A percentile compares a stretch with the other conserved stretches of the same genome.
Evolutionary conservation across 345 rosid genomes (phyloP).

Genomic region (Populus deltoides): DNA sequence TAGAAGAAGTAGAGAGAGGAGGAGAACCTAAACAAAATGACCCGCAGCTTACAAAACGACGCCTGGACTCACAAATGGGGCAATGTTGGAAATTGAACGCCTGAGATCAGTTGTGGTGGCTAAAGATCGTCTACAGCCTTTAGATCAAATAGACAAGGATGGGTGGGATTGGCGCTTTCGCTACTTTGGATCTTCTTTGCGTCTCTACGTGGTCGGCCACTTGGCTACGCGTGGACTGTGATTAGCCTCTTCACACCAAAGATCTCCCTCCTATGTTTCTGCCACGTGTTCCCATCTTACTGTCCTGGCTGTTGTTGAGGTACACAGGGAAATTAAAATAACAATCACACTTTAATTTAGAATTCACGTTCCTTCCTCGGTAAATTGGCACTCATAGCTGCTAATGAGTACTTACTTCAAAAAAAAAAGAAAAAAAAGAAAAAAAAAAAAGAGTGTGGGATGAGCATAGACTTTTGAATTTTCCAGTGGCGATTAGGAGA

Average conservation of each 20-base stretch:
- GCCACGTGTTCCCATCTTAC: constrained; percentile 17
- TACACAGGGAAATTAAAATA: not conserved
- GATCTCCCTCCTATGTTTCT: not conserved
- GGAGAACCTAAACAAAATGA: constrained; percentile 2
- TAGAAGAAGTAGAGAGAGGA: not conserved
- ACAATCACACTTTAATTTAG: not conserved
- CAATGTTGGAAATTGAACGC: constrained; percentile 19
- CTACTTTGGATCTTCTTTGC: constrained; percentile 35
- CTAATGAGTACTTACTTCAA: too few species aligned
- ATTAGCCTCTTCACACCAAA: constrained; percentile 10
- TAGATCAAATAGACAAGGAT: constrained; percentile 30
- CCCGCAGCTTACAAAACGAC: constrained; percentile 36
- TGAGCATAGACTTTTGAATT: too few species aligned
- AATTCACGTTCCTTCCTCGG: too few species aligned
- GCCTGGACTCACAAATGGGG: constrained; percentile 32
- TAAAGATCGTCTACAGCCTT: constrained; percentile 22
- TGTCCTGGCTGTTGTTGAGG: not conserved
- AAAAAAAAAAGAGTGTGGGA: too few species aligned
- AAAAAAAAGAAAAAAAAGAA: too few species aligned
- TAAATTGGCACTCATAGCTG: too few species aligned
- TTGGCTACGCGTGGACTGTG: constrained; percentile 12
- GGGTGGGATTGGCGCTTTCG: constrained; percentile 49
- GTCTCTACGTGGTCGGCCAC: constrained; percentile 36
- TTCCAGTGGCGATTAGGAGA: too few species aligned
- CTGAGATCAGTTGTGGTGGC: constrained; percentile 37